Base-by-base conservation (phyloP, 495 filamentous ascomycete genomes). In the Xylaria longipes region DNA sequence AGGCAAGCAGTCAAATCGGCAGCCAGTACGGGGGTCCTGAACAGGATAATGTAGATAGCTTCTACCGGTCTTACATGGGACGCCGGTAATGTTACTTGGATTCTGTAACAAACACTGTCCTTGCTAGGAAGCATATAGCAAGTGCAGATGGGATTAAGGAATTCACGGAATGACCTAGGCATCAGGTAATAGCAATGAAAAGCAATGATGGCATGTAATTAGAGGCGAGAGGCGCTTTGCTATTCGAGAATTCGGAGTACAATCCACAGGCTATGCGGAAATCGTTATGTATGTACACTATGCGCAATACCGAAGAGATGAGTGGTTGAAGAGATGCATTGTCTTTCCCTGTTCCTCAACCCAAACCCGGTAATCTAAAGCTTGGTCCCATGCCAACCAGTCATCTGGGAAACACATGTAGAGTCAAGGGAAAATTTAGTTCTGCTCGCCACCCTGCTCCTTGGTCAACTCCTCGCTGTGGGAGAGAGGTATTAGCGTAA, bases 41-140 rank as follows among this genome's bases (percentile, higher is more conserved):
- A 80, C 87, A 85, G 73, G 91, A 92, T 71, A 90, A 90, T 4
- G 89, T 90, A 9, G 93, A 96, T 79, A 91, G 92, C 75, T 95
- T 96, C 80, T 94, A 93, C 78, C 88, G 91, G 43, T 94, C 92
- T 20, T 94, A 90, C 80, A 89, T 90, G 85, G 89, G 89, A 64
- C 85, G 88, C 61, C 85, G 88, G 76, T 90, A 81, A 71, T 43
- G 56, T n/a, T 22, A 46, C 25, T n/a, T 48, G 57, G 39, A 66
- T 71, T 63, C 11, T 22, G 52, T 48, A 43, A 37, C 12, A 43
- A 50, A 29, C 4, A 22, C 22, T 31, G 2, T 22, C 7, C 22
- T 6, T 56, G 61, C n/a, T n/a, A 17, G 37, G 27, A 57, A 50
- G 48, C 46, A 22, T 27, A 31, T 69, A 39, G 12, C 27, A 65